Evolutionary conservation across 2,329 filamentous ascomycete species (phyloP).

Genomic region (Tolypocladium album): DNA sequence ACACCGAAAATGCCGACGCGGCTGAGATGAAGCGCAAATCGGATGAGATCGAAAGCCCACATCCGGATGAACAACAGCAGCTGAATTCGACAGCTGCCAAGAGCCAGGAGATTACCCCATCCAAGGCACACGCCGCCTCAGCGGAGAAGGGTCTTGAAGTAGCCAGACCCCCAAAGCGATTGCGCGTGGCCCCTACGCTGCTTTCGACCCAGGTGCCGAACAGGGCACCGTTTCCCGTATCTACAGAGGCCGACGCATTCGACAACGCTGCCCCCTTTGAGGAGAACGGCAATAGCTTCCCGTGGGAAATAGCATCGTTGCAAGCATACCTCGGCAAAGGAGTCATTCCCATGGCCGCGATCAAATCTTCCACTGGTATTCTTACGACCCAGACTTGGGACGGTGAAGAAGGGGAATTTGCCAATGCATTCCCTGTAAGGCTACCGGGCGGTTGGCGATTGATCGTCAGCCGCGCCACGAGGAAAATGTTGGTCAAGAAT

Average conservation of each 20-base stretch:
- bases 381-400: constrained; percentile 14
- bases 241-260: constrained; percentile 2
- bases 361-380: constrained; percentile 11
- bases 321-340: constrained; percentile 25
- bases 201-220: constrained; percentile 6
- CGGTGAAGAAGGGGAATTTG: constrained; percentile 13
- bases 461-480: constrained; percentile 30
- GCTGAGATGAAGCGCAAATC: neutral
- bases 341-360: constrained; percentile 11
- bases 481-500: constrained; percentile 24
- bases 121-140: neutral
- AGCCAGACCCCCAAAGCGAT: constrained; percentile 13
- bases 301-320: constrained; percentile 10
- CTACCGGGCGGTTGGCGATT: constrained; percentile 32
- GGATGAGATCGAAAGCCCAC: neutral
- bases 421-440: constrained; percentile 9
- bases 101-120: neutral
- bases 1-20: neutral
- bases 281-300: neutral
- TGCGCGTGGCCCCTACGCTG: constrained; percentile 13
- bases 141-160: neutral
- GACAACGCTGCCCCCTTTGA: neutral
- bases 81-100: neutral
- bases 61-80: neutral
- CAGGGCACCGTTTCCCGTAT: neutral